These are phyloP conservation scores for Phytophthora hybrid DNA, from an alignment of 352 stramenopile genomes.

Conservation along the genomic window DNA sequence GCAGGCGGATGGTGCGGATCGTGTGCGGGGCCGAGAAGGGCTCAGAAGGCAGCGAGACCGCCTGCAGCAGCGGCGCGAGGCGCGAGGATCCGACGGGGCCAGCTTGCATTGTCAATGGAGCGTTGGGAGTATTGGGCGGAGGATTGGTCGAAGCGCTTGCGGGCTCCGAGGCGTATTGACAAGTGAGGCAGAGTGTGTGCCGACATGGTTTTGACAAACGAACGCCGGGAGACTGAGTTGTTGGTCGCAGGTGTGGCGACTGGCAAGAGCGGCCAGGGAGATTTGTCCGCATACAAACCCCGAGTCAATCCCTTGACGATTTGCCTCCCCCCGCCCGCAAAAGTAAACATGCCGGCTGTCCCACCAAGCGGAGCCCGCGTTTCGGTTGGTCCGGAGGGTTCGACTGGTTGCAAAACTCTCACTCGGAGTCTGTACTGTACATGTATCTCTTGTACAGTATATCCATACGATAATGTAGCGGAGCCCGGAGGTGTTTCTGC, in stretches of 20 bases:
- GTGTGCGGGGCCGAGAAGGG: slow-evolving; percentile 32
- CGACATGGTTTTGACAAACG: slow-evolving; percentile 23
- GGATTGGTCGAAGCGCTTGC: background rate
- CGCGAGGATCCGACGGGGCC: slow-evolving; percentile 28
- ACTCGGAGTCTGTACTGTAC: background rate
- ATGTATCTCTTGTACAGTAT: background rate
- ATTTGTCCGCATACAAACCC: slow-evolving; percentile 37
- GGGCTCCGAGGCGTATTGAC: slow-evolving; percentile 19
- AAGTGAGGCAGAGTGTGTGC: slow-evolving; percentile 29
- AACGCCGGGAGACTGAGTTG: slow-evolving; percentile 8
- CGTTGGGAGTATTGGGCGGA: background rate
- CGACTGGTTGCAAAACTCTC: slow-evolving; percentile 6
- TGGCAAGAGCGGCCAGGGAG: slow-evolving; percentile 31
- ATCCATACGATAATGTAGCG: background rate
- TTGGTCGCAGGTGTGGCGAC: slow-evolving; percentile 35
- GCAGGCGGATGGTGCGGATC: slow-evolving; percentile 42
- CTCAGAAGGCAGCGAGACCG: slow-evolving; percentile 27
- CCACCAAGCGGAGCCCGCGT: slow-evolving; percentile 12
- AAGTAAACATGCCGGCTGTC: slow-evolving; percentile 32
- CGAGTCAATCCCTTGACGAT: slow-evolving; percentile 14
- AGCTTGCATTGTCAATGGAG: slow-evolving; percentile 32
- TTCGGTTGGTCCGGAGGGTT: slow-evolving; percentile 12
- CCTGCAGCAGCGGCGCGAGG: slow-evolving; percentile 40
- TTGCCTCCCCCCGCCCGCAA: slow-evolving; percentile 14
- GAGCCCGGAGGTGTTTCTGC: slow-evolving; percentile 14